Conservation (phyloP, 2,329 filamentous ascomycete genomes). For the Thielaviopsis populi region DNA sequence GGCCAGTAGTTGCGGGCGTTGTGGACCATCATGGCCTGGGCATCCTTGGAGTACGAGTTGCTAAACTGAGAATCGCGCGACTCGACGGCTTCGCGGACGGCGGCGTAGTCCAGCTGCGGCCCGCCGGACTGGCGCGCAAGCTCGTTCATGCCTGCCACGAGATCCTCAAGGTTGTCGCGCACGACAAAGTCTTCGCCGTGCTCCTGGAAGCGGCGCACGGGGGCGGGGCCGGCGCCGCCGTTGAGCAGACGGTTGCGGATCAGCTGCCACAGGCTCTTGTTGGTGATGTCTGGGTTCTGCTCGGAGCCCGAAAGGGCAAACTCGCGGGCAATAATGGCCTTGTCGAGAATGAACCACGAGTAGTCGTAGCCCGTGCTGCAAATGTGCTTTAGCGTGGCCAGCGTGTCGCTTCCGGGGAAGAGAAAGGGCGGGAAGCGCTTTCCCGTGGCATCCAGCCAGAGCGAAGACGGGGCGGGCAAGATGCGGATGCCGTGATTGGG, state of each 20-base stretch:
- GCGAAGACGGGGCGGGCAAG: conserved; percentile 43
- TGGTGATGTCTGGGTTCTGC: conserved; percentile 46
- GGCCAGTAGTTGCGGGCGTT: conserved; percentile 42
- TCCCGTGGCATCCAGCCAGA: conserved; percentile 47
- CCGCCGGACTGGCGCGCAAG: conserved; percentile 33
- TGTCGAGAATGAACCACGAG: conserved; percentile 46
- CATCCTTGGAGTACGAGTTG: conserved; percentile 44
- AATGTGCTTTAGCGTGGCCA: conserved; percentile 43
- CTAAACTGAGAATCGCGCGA: conserved; percentile 40
- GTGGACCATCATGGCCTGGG: conserved; percentile 45
- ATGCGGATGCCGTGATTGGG: conserved; percentile 45
- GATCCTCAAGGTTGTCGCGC: conserved; percentile 37
- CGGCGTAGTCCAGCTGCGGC: conserved; percentile 31
- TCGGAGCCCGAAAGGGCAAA: conserved; percentile 48
- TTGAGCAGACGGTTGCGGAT: conserved; percentile 36
- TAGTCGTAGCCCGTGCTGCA: conserved; percentile 47
- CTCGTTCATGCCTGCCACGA: conserved; percentile 45
- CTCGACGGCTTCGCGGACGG: conserved; percentile 34
- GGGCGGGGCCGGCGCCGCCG: conserved; percentile 33
- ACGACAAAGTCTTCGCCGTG: conserved; percentile 46
- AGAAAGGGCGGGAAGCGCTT: conserved; percentile 41
- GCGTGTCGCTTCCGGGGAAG: conserved; percentile 42
- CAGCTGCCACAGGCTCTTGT: conserved; percentile 40
- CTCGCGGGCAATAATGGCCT: conserved; percentile 43
- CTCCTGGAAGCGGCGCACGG: conserved; percentile 44